A percentile compares a stretch with the other conserved stretches of the same genome.
Conservation (phyloP, 1,139 yeast species). For the Candida pseudoviswanathii region DNA sequence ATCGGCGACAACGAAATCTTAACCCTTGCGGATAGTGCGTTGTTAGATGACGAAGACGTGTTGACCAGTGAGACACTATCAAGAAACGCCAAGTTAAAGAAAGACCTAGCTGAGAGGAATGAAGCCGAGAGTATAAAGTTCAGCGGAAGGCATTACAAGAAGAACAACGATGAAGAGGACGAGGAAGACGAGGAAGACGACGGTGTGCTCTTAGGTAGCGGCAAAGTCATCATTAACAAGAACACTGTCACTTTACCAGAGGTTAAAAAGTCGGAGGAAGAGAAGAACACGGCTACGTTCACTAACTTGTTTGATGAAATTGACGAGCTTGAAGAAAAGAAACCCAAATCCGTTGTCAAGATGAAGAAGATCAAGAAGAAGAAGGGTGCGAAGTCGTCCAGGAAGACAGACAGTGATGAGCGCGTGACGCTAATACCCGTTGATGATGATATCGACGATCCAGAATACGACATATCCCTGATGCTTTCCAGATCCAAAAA, state of each 20-base stretch:
- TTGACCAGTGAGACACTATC: conserved; percentile 47
- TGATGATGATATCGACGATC: conserved; percentile 11
- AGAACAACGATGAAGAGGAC: conserved; percentile 11
- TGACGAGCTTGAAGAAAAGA: conserved; percentile 36
- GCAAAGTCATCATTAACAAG: conserved; percentile 11
- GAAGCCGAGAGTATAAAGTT: conserved; percentile 29
- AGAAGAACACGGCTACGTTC: conserved; percentile 8
- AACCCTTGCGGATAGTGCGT: conserved; percentile 62
- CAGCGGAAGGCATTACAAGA: conserved; percentile 25
- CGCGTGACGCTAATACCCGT: conserved; percentile 20
- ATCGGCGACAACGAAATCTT: conserved; percentile 54
- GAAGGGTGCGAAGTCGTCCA: conserved; percentile 15
- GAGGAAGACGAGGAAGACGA: conserved; percentile 20
- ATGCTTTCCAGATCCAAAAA: conserved; percentile 44
- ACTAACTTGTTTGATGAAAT: conserved; percentile 27
- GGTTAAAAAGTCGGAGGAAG: conserved; percentile 12
- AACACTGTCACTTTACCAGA: conserved; percentile 9
- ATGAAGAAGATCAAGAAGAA: conserved; percentile 50
- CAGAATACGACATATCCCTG: conserved; percentile 48
- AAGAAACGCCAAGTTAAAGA: conserved; percentile 29
- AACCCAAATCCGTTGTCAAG: conserved; percentile 38
- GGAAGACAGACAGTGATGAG: conserved; percentile 11
- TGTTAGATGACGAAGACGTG: conserved; percentile 49
- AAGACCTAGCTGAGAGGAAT: conserved; percentile 24
- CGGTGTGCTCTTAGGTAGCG: conserved; percentile 12